A percentile compares a stretch with the other conserved stretches of the same genome.
Evolutionary conservation across 2,329 filamentous ascomycete species (phyloP).

Genomic region (Gaeumannomyces tritici): DNA sequence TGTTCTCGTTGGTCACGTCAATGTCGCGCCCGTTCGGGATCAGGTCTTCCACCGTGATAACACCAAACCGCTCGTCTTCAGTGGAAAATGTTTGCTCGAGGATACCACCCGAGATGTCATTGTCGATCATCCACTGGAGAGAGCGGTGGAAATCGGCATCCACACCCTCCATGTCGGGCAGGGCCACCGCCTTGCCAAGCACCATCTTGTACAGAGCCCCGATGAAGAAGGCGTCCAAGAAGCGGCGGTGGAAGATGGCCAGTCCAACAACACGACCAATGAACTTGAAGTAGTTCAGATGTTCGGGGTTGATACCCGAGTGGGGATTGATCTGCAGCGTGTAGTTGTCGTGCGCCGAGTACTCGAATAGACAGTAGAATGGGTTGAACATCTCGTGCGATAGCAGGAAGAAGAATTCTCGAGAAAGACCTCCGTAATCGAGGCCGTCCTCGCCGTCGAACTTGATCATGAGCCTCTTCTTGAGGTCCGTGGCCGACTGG

Average conservation of each 20-base stretch:
- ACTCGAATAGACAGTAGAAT: conserved; percentile 99
- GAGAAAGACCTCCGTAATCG: conserved; percentile 93
- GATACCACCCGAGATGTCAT: conserved; percentile 86
- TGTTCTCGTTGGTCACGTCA: conserved; percentile 96
- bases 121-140: conserved; percentile 94
- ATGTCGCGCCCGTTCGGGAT: conserved; percentile 86
- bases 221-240: conserved; percentile 98
- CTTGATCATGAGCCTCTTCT: conserved; percentile 99
- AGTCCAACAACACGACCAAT: conserved; percentile 94
- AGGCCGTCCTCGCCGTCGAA: conserved; percentile 97
- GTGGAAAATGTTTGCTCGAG: conserved; percentile 94
- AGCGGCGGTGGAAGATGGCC: conserved; percentile 95
- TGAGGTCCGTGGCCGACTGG: conserved; percentile 88
- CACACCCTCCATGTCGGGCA: conserved; percentile 97
- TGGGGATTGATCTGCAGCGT: conserved; percentile 99
- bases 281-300: conserved; percentile 99
- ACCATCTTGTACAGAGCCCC: conserved; percentile 99
- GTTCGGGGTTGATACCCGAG: conserved; percentile 97
- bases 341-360: conserved; percentile 99
- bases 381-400: conserved; percentile 99
- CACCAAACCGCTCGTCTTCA: conserved; percentile 94
- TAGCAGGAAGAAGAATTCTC: conserved; percentile 98
- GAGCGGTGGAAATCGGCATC: conserved; percentile 97
- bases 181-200: conserved; percentile 78
- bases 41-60: conserved; percentile 86